Conservation (phyloP, 768 basidiomycete genomes). For the Boletus eberwhitei region DNA sequence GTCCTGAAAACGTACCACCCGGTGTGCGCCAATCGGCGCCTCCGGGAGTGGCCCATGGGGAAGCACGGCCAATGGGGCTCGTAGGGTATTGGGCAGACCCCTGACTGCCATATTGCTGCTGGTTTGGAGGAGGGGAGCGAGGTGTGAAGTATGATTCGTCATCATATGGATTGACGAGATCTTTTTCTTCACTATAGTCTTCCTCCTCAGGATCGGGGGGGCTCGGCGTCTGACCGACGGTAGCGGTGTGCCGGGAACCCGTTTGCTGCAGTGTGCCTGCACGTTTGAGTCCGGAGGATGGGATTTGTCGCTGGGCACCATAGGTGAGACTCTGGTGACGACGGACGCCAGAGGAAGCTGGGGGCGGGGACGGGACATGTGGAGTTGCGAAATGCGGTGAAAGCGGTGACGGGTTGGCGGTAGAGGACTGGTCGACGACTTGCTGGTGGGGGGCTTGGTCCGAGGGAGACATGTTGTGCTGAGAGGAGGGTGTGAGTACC, state of each 20-base stretch:
- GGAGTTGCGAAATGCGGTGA: slow-evolving; percentile 57
- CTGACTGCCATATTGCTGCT: slow-evolving; percentile 39
- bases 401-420: slow-evolving; percentile 47
- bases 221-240: slow-evolving; percentile 39
- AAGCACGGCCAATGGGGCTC: slow-evolving; percentile 58
- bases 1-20: slow-evolving; percentile 31
- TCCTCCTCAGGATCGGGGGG: slow-evolving; percentile 53
- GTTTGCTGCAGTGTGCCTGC: slow-evolving; percentile 64
- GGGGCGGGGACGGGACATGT: slow-evolving; percentile 66
- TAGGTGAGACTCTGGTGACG: slow-evolving; percentile 80
- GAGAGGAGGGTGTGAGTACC: slow-evolving; percentile 15
- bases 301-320: slow-evolving; percentile 54
- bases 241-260: slow-evolving; percentile 34
- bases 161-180: slow-evolving; percentile 39
- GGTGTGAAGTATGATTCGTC: slow-evolving; percentile 58
- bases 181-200: slow-evolving; percentile 48
- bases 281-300: slow-evolving; percentile 58
- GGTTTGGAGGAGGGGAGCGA: slow-evolving; percentile 38
- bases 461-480: slow-evolving; percentile 23
- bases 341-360: slow-evolving; percentile 67
- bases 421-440: slow-evolving; percentile 44
- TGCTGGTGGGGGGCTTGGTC: slow-evolving; percentile 43
- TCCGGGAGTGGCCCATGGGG: slow-evolving; percentile 59
- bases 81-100: slow-evolving; percentile 42
- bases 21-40: slow-evolving; percentile 57